A percentile compares a stretch with the other conserved stretches of the same genome.
Evolutionary conservation across 1,139 yeast species (phyloP).

Genomic region (Saccharomyces hybrid): DNA sequence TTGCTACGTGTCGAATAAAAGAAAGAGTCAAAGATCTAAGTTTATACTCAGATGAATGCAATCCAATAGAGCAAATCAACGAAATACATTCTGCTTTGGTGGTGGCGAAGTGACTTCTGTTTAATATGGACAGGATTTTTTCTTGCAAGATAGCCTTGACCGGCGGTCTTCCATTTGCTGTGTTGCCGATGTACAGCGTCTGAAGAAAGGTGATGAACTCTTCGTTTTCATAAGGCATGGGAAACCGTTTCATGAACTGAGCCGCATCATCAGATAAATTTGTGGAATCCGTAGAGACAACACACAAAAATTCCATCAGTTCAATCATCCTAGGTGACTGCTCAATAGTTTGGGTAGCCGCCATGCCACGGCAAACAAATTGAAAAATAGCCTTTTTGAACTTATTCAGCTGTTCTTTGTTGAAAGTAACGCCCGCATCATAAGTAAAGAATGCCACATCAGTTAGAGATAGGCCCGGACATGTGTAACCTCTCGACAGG

Average conservation of each 20-base stretch:
- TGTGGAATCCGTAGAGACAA: conserved; percentile 57
- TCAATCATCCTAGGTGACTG: not conserved
- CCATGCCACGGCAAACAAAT: conserved; percentile 30
- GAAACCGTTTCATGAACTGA: conserved; percentile 43
- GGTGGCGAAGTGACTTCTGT: conserved; percentile 48
- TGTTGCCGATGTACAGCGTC: conserved; percentile 42
- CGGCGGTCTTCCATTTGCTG: conserved; percentile 38
- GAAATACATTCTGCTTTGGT: conserved; percentile 33
- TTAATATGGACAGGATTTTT: conserved; percentile 44
- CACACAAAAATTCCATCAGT: conserved; percentile 42
- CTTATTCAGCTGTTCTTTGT: conserved; percentile 40
- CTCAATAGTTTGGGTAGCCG: conserved; percentile 16
- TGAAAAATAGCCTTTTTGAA: conserved; percentile 45
- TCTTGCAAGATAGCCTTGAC: conserved; percentile 51
- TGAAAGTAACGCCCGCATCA: conserved; percentile 57
- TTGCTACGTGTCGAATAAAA: conserved; percentile 51
- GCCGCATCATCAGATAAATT: conserved; percentile 34
- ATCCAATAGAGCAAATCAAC: conserved; percentile 45
- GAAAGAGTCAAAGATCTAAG: conserved; percentile 40
- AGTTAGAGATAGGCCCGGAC: conserved; percentile 54
- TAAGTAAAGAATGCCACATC: conserved; percentile 57
- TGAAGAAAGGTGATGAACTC: conserved; percentile 40
- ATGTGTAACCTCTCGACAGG: conserved; percentile 32
- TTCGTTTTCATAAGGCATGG: conserved; percentile 45
- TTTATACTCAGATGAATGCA: conserved; percentile 44